These are phyloP conservation scores for Knoxia roxburghii DNA, from an alignment of 257 asterid genomes.

Conservation along the genomic window DNA sequence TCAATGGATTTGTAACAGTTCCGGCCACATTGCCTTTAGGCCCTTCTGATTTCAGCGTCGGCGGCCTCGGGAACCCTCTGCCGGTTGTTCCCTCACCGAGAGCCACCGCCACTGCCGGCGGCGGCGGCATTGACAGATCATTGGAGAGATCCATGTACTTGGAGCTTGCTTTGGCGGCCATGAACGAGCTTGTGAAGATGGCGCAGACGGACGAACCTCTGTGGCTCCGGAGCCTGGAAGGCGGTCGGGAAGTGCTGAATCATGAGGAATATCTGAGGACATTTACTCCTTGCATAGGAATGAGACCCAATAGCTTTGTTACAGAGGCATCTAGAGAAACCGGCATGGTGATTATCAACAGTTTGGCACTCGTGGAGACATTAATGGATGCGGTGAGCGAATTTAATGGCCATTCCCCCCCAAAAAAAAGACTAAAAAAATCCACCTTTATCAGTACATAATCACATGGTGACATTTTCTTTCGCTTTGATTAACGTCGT, in stretches of 20 bases:
- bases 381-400: slow-evolving; percentile 51
- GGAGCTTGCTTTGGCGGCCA: slow-evolving; percentile 84
- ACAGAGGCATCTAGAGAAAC: slow-evolving; percentile 53
- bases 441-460: too few relatives aligned
- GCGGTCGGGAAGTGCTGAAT: slow-evolving; percentile 44
- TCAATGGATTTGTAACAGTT: slow-evolving; percentile 42
- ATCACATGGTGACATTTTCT: too few relatives aligned
- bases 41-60: slow-evolving; percentile 44
- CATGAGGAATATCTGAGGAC: slow-evolving; percentile 40
- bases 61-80: slow-evolving; percentile 37
- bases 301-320: slow-evolving; percentile 45
- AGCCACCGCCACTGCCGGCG: slow-evolving; percentile 10
- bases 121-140: slow-evolving; percentile 38
- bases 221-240: slow-evolving; percentile 60
- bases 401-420: background rate
- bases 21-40: slow-evolving; percentile 36
- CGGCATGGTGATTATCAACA: slow-evolving; percentile 45
- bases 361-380: slow-evolving; percentile 56
- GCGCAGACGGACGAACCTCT: slow-evolving; percentile 71
- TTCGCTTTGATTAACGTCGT: background rate
- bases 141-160: slow-evolving; percentile 71
- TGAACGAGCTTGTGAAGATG: slow-evolving; percentile 80
- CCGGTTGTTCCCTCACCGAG: slow-evolving; percentile 24
- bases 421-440: too few relatives aligned
- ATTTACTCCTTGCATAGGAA: slow-evolving; percentile 42